Percentiles rank a stretch among this genome's conserved stretches.
phyloP scores from a whole-genome alignment of 2,329 filamentous ascomycete species.

The Fusarium penzigii region DNA sequence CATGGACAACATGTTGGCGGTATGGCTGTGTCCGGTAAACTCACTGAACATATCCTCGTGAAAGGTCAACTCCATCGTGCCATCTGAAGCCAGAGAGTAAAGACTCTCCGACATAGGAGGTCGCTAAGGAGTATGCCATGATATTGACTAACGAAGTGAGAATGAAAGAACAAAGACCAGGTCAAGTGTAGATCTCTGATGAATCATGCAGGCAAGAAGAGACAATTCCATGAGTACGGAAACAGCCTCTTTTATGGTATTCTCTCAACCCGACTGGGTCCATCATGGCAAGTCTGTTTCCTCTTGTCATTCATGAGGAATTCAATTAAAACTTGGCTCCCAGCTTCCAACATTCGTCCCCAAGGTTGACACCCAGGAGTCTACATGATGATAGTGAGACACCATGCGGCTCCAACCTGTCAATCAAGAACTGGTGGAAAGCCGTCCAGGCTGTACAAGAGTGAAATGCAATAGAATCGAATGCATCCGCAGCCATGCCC shows the following conservation, averaged over 20 bases:
- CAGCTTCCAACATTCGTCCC: slow-evolving; percentile 22
- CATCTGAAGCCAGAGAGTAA: slow-evolving; percentile 52
- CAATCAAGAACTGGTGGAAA: background rate
- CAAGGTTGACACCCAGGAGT: slow-evolving; percentile 12
- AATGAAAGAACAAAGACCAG: slow-evolving; percentile 9
- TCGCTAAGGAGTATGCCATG: slow-evolving; percentile 45
- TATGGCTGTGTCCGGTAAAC: slow-evolving; percentile 32
- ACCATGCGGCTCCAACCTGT: background rate
- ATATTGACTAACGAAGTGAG: slow-evolving; percentile 7
- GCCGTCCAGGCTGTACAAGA: background rate
- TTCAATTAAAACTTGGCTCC: slow-evolving; percentile 18
- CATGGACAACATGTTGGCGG: slow-evolving; percentile 6
- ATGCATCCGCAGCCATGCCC: background rate
- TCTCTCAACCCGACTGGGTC: background rate
- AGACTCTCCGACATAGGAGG: slow-evolving; percentile 44
- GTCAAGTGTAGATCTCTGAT: slow-evolving; percentile 3
- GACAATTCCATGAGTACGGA: slow-evolving; percentile 8
- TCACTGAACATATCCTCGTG: slow-evolving; percentile 67
- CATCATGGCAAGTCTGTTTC: slow-evolving; percentile 6
- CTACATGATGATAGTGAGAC: slow-evolving; percentile 24
- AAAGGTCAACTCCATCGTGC: slow-evolving; percentile 58
- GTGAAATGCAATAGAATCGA: background rate
- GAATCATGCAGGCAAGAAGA: slow-evolving; percentile 6
- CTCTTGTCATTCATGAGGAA: slow-evolving; percentile 19
- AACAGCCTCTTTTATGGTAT: slow-evolving; percentile 12